Conservation (phyloP, 1,139 yeast species). For the Saccharomycopsis crataegensis region DNA sequence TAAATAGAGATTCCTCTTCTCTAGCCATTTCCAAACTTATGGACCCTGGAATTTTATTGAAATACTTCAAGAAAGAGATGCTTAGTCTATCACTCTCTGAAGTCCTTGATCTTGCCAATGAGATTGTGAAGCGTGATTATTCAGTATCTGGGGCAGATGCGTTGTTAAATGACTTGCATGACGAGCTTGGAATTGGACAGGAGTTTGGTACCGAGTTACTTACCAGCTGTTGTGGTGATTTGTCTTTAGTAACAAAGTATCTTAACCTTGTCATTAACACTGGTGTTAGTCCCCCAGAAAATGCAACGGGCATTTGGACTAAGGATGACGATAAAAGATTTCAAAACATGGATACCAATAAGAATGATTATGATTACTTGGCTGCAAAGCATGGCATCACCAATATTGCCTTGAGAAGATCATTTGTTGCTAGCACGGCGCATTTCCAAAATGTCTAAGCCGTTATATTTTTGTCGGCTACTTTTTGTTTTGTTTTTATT, state of each 20-base stretch:
- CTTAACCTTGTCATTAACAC: constrained; percentile 37
- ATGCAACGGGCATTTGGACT: constrained; percentile 44
- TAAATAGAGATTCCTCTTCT: constrained; percentile 20
- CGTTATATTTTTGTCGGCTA: neutral
- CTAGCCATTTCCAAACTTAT: constrained; percentile 15
- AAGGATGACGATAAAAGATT: constrained; percentile 34
- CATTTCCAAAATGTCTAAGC: neutral
- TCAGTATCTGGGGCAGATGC: constrained; percentile 39
- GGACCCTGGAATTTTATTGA: constrained; percentile 17
- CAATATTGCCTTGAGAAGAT: constrained; percentile 33
- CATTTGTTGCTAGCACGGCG: constrained; percentile 22
- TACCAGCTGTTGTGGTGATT: constrained; percentile 43
- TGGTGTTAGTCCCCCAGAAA: constrained; percentile 37
- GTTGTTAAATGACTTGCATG: constrained; percentile 35
- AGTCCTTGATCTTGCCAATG: constrained; percentile 31
- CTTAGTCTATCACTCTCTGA: constrained; percentile 24
- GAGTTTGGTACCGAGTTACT: constrained; percentile 40
- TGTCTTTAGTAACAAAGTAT: constrained; percentile 38
- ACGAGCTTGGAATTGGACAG: constrained; percentile 38
- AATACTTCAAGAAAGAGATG: constrained; percentile 24
- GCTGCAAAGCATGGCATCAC: constrained; percentile 32
- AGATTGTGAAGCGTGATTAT: constrained; percentile 36
- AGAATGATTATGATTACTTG: constrained; percentile 28
- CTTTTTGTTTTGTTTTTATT: neutral
- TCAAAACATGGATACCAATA: constrained; percentile 23